Evolutionary conservation across 352 stramenopile species (phyloP).

Genomic region (Plasmopara muralis): DNA sequence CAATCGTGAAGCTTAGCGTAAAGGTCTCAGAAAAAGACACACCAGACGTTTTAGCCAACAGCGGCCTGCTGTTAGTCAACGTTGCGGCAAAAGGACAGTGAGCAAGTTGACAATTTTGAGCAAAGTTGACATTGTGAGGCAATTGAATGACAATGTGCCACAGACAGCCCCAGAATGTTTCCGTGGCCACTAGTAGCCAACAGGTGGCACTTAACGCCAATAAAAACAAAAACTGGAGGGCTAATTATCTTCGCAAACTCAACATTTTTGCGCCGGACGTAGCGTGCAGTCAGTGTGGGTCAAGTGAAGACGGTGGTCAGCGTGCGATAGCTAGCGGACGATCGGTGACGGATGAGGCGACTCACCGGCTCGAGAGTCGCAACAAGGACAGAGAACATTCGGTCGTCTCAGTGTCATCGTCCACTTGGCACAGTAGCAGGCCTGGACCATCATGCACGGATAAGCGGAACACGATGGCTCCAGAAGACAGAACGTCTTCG

Average conservation of each 20-base stretch:
- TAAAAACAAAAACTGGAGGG: conserved; percentile 61
- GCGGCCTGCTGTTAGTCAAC: conserved; percentile 6
- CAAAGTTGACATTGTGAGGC: conserved; percentile 2
- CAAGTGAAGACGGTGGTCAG: neutral
- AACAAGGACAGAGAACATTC: conserved; percentile 14
- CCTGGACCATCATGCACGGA: conserved; percentile 16
- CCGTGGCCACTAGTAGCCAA: conserved; percentile 18
- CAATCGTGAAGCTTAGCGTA: conserved; percentile 14
- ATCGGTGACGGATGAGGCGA: conserved; percentile 3
- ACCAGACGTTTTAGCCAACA: conserved; percentile 13
- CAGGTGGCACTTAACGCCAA: conserved; percentile 19
- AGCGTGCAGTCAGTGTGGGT: conserved; percentile 10
- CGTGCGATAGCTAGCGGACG: conserved; percentile 1
- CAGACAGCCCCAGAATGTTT: conserved; percentile 6
- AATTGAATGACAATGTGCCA: conserved; percentile 12
- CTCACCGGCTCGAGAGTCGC: conserved; percentile 5
- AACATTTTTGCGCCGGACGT: conserved; percentile 62
- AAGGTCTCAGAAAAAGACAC: conserved; percentile 12
- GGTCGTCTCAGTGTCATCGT: conserved; percentile 6
- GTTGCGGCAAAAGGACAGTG: neutral
- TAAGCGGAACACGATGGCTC: conserved; percentile 6
- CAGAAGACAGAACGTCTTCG: conserved; percentile 16
- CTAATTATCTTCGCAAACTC: conserved; percentile 69
- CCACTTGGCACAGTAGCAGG: conserved; percentile 13
- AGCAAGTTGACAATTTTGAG: conserved; percentile 9